Conservation (phyloP, 768 basidiomycete species). For the Hortiboletus flavorubellus region DNA sequence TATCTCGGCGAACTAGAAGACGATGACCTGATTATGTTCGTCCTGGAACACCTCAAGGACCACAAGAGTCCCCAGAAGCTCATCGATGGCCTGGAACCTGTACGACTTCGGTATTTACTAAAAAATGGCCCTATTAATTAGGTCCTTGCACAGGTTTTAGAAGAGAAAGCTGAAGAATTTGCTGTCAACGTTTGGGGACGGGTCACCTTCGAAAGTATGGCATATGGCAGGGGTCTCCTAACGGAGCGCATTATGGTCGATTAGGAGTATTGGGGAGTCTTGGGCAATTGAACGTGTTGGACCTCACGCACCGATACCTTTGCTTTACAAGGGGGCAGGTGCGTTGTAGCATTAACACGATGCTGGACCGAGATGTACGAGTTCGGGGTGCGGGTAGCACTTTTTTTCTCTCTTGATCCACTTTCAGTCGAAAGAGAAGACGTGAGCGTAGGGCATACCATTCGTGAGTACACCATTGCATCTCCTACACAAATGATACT, state of each 20-base stretch:
- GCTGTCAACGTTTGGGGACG: constrained; percentile 84
- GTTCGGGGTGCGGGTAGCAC: constrained; percentile 27
- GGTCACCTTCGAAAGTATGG: constrained; percentile 93
- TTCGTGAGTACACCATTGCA: constrained; percentile 58
- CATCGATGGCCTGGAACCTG: constrained; percentile 87
- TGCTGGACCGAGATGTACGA: constrained; percentile 40
- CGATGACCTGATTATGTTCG: constrained; percentile 92
- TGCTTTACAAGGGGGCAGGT: constrained; percentile 47
- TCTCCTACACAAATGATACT: constrained; percentile 41
- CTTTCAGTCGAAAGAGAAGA: constrained; percentile 17
- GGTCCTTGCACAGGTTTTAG: constrained; percentile 62
- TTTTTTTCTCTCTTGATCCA: constrained; percentile 21
- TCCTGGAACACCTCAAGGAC: constrained; percentile 88
- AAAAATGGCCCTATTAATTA: constrained; percentile 2
- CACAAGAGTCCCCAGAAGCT: constrained; percentile 83
- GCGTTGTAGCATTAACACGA: constrained; percentile 54
- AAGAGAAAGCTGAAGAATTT: constrained; percentile 85
- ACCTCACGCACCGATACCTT: constrained; percentile 24
- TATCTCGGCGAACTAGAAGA: constrained; percentile 92
- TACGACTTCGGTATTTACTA: constrained; percentile 42
- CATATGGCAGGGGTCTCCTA: constrained; percentile 83
- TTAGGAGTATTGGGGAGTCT: constrained; percentile 28
- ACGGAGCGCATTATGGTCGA: constrained; percentile 85
- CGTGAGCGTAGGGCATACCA: constrained; percentile 24
- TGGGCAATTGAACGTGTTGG: constrained; percentile 14